Conservation (phyloP, 768 basidiomycete genomes). For the Lactarius vividus region DNA sequence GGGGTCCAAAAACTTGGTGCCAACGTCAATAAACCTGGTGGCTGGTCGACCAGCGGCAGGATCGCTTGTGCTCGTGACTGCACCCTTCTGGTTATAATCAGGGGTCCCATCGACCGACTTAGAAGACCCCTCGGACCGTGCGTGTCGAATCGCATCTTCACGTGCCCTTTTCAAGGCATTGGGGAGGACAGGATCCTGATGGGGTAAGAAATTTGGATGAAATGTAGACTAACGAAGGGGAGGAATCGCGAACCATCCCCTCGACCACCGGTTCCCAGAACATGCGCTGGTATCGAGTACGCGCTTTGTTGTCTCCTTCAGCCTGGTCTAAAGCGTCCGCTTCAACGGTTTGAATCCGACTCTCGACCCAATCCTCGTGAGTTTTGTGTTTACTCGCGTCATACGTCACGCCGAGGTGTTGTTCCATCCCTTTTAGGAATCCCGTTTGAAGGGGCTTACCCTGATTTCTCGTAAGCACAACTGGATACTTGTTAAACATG, state of each 20-base stretch:
- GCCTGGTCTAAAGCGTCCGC: conserved; percentile 63
- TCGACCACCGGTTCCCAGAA: conserved; percentile 82
- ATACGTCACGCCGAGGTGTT: conserved; percentile 56
- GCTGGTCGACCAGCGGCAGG: conserved; percentile 46
- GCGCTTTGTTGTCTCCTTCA: conserved; percentile 53
- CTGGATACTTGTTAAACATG: conserved; percentile 17
- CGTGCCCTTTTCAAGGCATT: conserved; percentile 50
- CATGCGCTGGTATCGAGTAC: conserved; percentile 63
- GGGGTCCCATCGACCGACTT: conserved; percentile 42
- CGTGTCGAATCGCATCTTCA: conserved; percentile 38
- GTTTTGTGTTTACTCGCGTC: conserved; percentile 18
- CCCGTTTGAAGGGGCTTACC: conserved; percentile 71
- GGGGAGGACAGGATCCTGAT: conserved; percentile 63
- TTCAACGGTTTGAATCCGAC: conserved; percentile 51
- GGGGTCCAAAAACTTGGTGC: conserved; percentile 62
- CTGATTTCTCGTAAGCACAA: conserved; percentile 36
- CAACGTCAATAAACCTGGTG: conserved; percentile 71
- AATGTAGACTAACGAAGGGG: neutral
- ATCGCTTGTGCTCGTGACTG: conserved; percentile 8
- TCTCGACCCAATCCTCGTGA: conserved; percentile 25
- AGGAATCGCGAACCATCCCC: conserved; percentile 50
- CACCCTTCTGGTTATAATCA: conserved; percentile 15
- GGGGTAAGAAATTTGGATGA: neutral
- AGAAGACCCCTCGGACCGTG: conserved; percentile 35
- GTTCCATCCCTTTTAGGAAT: conserved; percentile 80